Evolutionary conservation across 345 rosid genomes (phyloP).

Genomic region (Ceriops tagal): DNA sequence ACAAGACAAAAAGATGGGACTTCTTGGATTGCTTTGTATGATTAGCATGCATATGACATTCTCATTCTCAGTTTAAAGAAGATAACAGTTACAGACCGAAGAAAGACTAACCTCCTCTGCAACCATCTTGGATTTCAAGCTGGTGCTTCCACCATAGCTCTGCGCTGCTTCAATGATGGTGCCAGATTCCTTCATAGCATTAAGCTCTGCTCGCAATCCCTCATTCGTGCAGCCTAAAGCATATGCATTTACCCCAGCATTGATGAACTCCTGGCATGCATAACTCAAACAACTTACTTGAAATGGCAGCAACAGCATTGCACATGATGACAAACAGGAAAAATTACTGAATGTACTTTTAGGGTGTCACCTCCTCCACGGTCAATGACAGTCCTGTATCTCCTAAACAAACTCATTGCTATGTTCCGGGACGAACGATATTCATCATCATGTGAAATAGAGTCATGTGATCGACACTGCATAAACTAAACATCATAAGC

Average conservation of each 20-base stretch:
- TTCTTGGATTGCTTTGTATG: not conserved
- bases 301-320: slow-evolving; percentile 11
- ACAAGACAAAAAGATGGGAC: not conserved
- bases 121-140: slow-evolving; percentile 58
- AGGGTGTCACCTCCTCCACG: slow-evolving; percentile 95
- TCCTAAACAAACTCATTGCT: slow-evolving; percentile 77
- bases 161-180: slow-evolving; percentile 54
- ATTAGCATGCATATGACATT: not conserved
- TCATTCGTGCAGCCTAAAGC: slow-evolving; percentile 82
- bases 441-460: slow-evolving; percentile 62
- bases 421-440: slow-evolving; percentile 85
- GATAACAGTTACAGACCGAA: not conserved
- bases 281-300: slow-evolving; percentile 16
- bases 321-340: slow-evolving; percentile 16
- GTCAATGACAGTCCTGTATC: slow-evolving; percentile 73
- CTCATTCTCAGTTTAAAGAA: not conserved
- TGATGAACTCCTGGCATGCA: slow-evolving; percentile 66
- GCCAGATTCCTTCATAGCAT: slow-evolving; percentile 64
- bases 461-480: slow-evolving; percentile 55
- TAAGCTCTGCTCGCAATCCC: slow-evolving; percentile 69
- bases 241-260: slow-evolving; percentile 86
- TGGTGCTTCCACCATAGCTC: slow-evolving; percentile 59
- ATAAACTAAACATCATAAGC: slow-evolving; percentile 13
- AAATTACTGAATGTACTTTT: slow-evolving; percentile 53
- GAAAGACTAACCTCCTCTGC: slow-evolving; percentile 51